These are phyloP conservation scores for Globisporangium megalacanthum DNA, from an alignment of 352 stramenopile species.

Conservation along the genomic window DNA sequence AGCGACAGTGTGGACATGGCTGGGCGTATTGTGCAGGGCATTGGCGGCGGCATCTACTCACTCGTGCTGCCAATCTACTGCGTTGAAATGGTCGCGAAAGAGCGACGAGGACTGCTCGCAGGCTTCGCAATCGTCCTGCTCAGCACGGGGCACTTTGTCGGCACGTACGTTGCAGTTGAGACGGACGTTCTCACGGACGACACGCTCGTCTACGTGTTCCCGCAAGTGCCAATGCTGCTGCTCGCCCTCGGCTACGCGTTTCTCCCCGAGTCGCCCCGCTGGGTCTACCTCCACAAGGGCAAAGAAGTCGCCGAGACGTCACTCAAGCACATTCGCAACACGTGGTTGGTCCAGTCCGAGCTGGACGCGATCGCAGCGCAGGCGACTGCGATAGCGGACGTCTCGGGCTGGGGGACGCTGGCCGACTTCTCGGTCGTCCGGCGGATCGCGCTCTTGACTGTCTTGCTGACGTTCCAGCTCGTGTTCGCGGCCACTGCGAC, in stretches of 20 bases:
- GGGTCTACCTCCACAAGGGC: constrained; percentile 1
- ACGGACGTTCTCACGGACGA: constrained; percentile 1
- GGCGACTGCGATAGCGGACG: constrained; percentile 3
- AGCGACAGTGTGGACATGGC: too few species aligned
- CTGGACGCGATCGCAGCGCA: constrained; percentile 13
- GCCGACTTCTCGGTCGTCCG: constrained; percentile 14
- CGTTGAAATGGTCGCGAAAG: constrained; percentile 30
- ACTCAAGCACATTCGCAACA: background rate
- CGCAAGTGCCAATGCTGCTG: constrained; percentile 14
- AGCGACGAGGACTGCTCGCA: constrained; percentile 27
- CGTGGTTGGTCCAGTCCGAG: background rate
- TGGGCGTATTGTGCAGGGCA: constrained; percentile 13
- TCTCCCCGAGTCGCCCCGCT: constrained; percentile 8
- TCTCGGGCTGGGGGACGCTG: constrained; percentile 11
- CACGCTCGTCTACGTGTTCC: constrained; percentile 10
- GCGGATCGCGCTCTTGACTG: constrained; percentile 24
- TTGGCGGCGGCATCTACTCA: constrained; percentile 24
- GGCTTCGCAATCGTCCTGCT: constrained; percentile 28
- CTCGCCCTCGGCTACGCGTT: constrained; percentile 16
- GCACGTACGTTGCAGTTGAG: too few species aligned
- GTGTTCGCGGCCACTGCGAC: constrained; percentile 6
- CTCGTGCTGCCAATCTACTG: constrained; percentile 24
- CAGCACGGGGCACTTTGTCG: background rate
- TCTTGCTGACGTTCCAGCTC: constrained; percentile 36
- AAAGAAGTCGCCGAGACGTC: background rate